Conservation (phyloP, 495 filamentous ascomycete species). For the Penicillium antarcticum region DNA sequence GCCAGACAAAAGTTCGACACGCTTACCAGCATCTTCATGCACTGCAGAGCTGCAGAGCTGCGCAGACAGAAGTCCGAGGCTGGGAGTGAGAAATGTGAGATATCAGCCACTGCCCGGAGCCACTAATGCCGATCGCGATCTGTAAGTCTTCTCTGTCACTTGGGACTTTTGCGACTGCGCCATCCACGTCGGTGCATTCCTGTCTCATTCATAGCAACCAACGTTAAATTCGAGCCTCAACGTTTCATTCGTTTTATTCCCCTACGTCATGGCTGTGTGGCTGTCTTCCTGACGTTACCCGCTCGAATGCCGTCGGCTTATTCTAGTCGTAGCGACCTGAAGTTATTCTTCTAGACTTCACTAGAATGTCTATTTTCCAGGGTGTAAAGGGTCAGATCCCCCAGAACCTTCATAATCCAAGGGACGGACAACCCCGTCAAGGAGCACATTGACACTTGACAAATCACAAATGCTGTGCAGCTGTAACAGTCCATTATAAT, state of each 20-base stretch:
- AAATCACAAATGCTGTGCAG: conserved; percentile 15
- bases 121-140: conserved; percentile 12
- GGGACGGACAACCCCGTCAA: background rate
- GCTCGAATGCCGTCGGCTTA: too few relatives aligned
- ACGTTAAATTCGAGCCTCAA: conserved; percentile 16
- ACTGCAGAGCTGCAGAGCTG: background rate
- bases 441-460: conserved; percentile 17
- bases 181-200: conserved; percentile 2
- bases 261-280: conserved; percentile 1
- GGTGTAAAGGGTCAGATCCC: background rate
- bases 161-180: background rate
- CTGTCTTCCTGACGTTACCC: background rate
- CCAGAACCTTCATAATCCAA: background rate
- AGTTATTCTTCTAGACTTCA: background rate
- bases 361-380: background rate
- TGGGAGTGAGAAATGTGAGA: conserved; percentile 28
- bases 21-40: background rate
- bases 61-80: conserved; percentile 11
- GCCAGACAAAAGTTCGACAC: too few relatives aligned
- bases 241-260: conserved; percentile 18
- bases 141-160: background rate
- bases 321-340: background rate
- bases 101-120: conserved; percentile 23
- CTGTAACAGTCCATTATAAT: background rate
- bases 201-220: conserved; percentile 16